Base-by-base conservation (phyloP, 1,284 basidiomycete species). In the Ceratobasidium sp. region DNA sequence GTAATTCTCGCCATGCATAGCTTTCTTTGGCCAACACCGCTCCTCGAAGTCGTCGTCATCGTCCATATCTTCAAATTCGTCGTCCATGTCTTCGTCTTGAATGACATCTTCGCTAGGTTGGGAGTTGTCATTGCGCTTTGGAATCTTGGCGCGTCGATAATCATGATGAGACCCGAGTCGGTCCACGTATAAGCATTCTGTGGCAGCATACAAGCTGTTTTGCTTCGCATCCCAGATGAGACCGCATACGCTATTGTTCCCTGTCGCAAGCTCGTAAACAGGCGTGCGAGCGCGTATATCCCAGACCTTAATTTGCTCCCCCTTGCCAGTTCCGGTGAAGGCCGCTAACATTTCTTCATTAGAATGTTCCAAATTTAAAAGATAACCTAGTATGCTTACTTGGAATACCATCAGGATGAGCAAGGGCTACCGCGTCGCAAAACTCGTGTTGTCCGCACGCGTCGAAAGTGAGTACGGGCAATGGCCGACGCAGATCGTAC, bases 221-320 rank as follows among this genome's bases (percentile, higher is more conserved):
- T 31, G 44, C 64, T 22, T 19, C 29, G 44, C 7, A 29, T 67
- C 64, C 64, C 64, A 67, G 5, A 22, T 47, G 17, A 67, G 48
- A 17, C 8, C 7, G 14, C 6, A 5, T 22, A 67, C 64, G 7
- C 31, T 3, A 47, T 48, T 67, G 48, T 67, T 67, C 14, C 64
- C 64, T 14, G 64, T 67, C 24, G 64, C 36, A 47, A 67, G 64
- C n/a, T 67, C 64, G 27, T 67, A 67, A n/a, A 67, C 14, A 2
- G 64, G 24, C 5, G 45, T 22, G 17, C 48, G 24, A 6, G 64
- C 48, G 48, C 64, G 64, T 14, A 67, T 19, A 31, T 67, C 64
- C 64, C 64, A 67, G 24, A 48, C 36, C n/a, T 67, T 53, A 27
- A 67, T 48, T 19, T 53, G 44, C 48, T 67, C 45, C 5, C 6